A percentile compares a stretch with the other conserved stretches of the same genome.
Evolutionary conservation across 768 basidiomycete genomes (phyloP).

Genomic region (Naganishia friedmannii): DNA sequence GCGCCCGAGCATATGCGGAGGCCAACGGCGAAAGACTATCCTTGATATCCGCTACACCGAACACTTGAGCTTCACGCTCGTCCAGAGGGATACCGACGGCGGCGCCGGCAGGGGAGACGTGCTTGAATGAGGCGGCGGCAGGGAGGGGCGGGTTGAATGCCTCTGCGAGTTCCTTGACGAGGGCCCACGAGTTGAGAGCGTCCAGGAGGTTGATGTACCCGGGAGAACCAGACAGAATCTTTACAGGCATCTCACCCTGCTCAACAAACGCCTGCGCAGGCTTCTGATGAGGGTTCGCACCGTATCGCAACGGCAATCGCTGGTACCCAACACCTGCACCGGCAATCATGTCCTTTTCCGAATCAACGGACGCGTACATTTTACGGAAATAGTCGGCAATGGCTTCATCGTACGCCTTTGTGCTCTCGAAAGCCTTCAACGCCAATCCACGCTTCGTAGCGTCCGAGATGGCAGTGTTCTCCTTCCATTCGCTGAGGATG

Average conservation of each 20-base stretch:
- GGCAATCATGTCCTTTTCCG: constrained; percentile 60
- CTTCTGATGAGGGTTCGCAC: constrained; percentile 97
- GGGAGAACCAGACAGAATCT: constrained; percentile 86
- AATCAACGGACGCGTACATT: constrained; percentile 82
- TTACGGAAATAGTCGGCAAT: constrained; percentile 96
- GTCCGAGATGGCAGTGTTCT: constrained; percentile 70
- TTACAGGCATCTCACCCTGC: constrained; percentile 86
- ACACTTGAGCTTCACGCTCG: constrained; percentile 84
- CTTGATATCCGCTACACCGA: constrained; percentile 91
- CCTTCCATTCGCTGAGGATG: constrained; percentile 74
- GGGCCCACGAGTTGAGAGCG: constrained; percentile 91
- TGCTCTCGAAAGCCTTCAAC: constrained; percentile 95
- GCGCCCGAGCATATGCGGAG: constrained; percentile 88
- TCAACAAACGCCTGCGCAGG: constrained; percentile 94
- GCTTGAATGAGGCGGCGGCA: constrained; percentile 98
- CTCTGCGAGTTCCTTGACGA: constrained; percentile 88
- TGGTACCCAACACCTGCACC: constrained; percentile 65
- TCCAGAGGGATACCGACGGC: constrained; percentile 79
- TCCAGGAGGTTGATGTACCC: constrained; percentile 98
- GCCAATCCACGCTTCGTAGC: constrained; percentile 73
- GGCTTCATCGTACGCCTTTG: constrained; percentile 88
- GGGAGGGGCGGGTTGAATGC: constrained; percentile 70
- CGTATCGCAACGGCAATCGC: constrained; percentile 82
- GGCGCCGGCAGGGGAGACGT: constrained; percentile 96
- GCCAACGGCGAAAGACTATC: constrained; percentile 76